Evolutionary conservation across 2,329 filamentous ascomycete species (phyloP), one percentile per base, ranked within the genome.

Genomic region (Aureobasidium leucospermi): DNA sequence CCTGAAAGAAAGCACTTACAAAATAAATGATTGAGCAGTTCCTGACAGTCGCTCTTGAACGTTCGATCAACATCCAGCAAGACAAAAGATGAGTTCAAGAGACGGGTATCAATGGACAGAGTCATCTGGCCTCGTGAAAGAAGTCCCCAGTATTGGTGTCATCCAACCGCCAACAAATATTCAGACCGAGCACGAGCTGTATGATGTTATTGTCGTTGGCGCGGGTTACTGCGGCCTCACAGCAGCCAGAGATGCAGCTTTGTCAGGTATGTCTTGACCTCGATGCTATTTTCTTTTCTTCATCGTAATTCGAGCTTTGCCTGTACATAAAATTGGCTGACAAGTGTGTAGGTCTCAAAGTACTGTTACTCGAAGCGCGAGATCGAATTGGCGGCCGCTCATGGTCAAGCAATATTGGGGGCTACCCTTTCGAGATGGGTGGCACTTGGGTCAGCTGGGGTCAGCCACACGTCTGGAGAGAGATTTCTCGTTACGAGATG

Each of bases 361-460:
- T 78, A 0, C 67, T 80, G 1, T 69, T 80, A 1, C 58, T 80
- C 0, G 78, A 80, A 66, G 77, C 72, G 1, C 72, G 78, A 15
- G 76, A 81, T 62, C 69, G 78, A 0, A 76, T 80, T 51, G 78
- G 78, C 15, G 78, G 78, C 1, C 73, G 78, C 0, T 76, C 77
- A 2, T 80, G 75, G 74, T 75, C 74, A 0, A 73, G 75, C 15
- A 73, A 77, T 34, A 75, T 78, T 7, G 70, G 68, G 0, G 76
- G 75, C 0, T 75, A 78, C 13, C 71, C 72, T 0, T 78, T 73
- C 51, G 78, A 80, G 53, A 75, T 81, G 73, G 78, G 78, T 0
- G 79, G 79, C 0, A 79, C 77, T 0, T 81, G 77, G 77, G 71
- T 80, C 0, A 74, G 75, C 57, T 78, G 76, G 76, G 57, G 61